Evolutionary conservation across 345 rosid genomes (phyloP), one percentile per base, ranked within the genome.

Genomic region (Corymbia maculata): DNA sequence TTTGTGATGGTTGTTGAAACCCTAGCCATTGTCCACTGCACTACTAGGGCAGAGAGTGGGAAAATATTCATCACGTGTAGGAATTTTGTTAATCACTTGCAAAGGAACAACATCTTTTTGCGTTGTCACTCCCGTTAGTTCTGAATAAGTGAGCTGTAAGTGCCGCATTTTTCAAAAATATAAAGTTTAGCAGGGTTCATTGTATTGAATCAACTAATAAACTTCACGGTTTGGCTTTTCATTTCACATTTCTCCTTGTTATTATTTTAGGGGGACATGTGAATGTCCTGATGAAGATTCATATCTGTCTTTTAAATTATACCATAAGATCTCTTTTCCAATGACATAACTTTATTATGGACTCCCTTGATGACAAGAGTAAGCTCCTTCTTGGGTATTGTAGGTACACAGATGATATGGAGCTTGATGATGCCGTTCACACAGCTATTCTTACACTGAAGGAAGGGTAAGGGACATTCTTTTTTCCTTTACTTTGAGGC

Each of bases 351-450:
- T 32, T 88, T 88, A 42, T 75, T 21, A 75, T 42, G 84, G 82
- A 42, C 26, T 17, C 84, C 47, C 82, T 70, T 70, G 82, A 70
- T 70, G 82, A 70, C 82, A 70, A 70, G 82, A 70, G 12, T 36
- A 42, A 75, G 28, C 84, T 75, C 49, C 84, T 49, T 28, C 70
- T 49, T 30, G n/a, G 51, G n/a, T 28, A 42, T 28, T 90, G 88
- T 86, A 96, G 99, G 93, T 97, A 96, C 91, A 95, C 98, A 7
- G 99, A 97, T 88, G 99, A 97, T 89, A 95, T 97, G 99, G 99
- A 97, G 94, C 99, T 97, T 61, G 99, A 97, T 88, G 99, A 97
- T 95, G 99, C 99, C 45, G 97, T 97, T 51, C 99, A 97, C 95
- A 96, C 99, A 28, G 99, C 99, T 15, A 96, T 97, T 68, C 90